Percentiles rank a stretch among this genome's conserved stretches.
Conservation (phyloP, 495 filamentous ascomycete species). For the Annulohypoxylon stygium region DNA sequence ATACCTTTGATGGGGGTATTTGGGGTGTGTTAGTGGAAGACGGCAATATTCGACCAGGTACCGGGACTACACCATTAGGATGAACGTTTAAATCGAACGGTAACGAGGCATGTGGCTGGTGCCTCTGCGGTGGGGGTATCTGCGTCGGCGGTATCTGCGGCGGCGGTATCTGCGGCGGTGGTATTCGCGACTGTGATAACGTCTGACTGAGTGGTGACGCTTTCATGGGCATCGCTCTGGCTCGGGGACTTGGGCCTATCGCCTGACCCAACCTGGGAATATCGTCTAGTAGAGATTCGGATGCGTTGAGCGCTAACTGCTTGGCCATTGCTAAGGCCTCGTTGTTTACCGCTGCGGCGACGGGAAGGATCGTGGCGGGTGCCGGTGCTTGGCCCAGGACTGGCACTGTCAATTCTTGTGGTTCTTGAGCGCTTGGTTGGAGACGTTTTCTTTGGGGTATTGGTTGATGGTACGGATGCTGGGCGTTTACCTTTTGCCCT, state of each 20-base stretch:
- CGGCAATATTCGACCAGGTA: not conserved
- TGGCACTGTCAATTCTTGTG: constrained; percentile 27
- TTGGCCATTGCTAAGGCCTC: not conserved
- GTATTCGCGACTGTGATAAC: not conserved
- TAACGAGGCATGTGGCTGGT: not conserved
- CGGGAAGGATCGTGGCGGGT: not conserved
- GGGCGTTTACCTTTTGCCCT: constrained; percentile 23
- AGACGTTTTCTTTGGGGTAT: constrained; percentile 5
- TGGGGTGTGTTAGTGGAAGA: not conserved
- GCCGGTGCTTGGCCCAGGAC: not conserved
- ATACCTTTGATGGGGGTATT: constrained; percentile 4
- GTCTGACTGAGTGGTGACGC: not conserved
- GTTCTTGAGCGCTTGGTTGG: constrained; percentile 10
- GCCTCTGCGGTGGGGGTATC: no score
- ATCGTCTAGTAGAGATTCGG: not conserved
- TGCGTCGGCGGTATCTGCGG: not conserved
- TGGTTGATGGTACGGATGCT: not conserved
- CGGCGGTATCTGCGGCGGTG: not conserved
- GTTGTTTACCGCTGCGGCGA: not conserved
- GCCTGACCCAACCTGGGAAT: not conserved
- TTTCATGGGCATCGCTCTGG: not conserved
- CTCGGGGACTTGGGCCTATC: not conserved
- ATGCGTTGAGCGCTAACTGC: not conserved
- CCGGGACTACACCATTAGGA: constrained; percentile 22
- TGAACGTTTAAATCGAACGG: not conserved